phyloP scores from a whole-genome alignment of 1,284 basidiomycete species.

The Puccinia coronata region DNA sequence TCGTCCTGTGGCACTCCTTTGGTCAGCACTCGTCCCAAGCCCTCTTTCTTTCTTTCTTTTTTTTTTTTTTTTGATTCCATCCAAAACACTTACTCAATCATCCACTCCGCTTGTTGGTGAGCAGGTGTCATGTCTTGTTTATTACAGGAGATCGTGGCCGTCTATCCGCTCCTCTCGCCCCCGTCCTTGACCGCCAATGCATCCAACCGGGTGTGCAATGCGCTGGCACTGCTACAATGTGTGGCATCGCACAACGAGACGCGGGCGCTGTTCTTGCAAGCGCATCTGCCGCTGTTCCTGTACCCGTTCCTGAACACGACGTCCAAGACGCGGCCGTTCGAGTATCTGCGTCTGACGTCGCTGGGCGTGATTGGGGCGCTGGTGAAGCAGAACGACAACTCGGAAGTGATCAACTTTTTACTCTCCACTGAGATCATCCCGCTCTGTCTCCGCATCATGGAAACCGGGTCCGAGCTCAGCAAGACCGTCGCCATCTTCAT shows the following conservation, averaged over 20 bases:
- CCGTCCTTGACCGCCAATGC: constrained; percentile 96
- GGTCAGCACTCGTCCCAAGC: constrained; percentile 71
- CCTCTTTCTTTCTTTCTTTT: too few relatives aligned
- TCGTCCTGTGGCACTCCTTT: constrained; percentile 98
- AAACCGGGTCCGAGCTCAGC: constrained; percentile 97
- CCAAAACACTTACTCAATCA: too few relatives aligned
- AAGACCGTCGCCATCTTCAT: constrained; percentile 99
- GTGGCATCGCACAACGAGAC: constrained; percentile 95
- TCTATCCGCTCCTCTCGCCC: constrained; percentile 93
- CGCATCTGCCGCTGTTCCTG: constrained; percentile 96
- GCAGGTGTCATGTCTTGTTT: constrained; percentile 97
- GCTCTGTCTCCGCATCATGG: constrained; percentile 98
- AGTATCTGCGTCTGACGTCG: constrained; percentile 95
- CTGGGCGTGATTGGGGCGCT: constrained; percentile 97
- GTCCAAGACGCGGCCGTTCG: constrained; percentile 96
- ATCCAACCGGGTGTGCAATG: constrained; percentile 99
- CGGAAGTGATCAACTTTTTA: constrained; percentile 97
- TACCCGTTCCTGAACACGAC: constrained; percentile 99
- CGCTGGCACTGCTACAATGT: constrained; percentile 93
- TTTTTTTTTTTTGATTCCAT: too few relatives aligned
- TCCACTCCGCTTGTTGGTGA: too few relatives aligned
- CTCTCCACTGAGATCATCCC: constrained; percentile 99
- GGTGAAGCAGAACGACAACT: constrained; percentile 99
- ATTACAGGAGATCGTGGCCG: constrained; percentile 95
- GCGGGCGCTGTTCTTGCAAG: constrained; percentile 82